Conservation (phyloP, 192 early-diverging fungal species). For the Umbelopsis sp. region DNA sequence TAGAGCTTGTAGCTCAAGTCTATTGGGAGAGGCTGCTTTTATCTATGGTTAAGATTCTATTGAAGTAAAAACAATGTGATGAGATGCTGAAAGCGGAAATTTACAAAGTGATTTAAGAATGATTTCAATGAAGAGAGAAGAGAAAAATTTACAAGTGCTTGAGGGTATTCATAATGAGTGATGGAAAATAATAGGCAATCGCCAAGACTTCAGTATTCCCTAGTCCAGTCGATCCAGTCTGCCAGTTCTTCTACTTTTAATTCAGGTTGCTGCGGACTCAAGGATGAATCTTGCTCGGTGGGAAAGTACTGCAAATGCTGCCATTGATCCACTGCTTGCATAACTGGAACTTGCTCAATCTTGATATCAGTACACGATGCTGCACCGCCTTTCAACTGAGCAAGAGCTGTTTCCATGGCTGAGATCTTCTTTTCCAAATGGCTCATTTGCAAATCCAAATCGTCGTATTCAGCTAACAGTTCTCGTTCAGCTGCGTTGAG, state of each 20-base stretch:
- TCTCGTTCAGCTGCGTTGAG: constrained; percentile 36
- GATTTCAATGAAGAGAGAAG: background rate
- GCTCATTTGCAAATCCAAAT: constrained; percentile 36
- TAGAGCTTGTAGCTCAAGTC: too few species aligned
- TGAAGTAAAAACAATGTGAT: too few species aligned
- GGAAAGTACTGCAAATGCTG: background rate
- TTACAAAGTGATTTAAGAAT: background rate
- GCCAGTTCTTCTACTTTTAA: background rate
- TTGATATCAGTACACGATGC: background rate
- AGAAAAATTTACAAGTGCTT: background rate
- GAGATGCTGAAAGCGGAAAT: too few species aligned
- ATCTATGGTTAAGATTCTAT: too few species aligned
- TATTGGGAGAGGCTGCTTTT: too few species aligned
- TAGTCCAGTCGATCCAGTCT: constrained; percentile 14
- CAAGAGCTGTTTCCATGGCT: constrained; percentile 28
- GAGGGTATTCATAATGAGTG: background rate
- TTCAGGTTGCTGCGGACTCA: background rate
- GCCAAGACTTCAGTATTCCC: background rate
- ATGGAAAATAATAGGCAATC: background rate
- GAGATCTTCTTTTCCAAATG: constrained; percentile 40
- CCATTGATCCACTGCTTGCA: background rate
- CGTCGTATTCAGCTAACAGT: constrained; percentile 40
- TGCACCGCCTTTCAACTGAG: constrained; percentile 8
- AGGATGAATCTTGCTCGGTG: background rate
- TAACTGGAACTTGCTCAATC: background rate